A percentile compares a stretch with the other conserved stretches of the same genome.
Evolutionary conservation across 2,329 filamentous ascomycete species (phyloP).

Genomic region (Davidsoniella eucalypti): DNA sequence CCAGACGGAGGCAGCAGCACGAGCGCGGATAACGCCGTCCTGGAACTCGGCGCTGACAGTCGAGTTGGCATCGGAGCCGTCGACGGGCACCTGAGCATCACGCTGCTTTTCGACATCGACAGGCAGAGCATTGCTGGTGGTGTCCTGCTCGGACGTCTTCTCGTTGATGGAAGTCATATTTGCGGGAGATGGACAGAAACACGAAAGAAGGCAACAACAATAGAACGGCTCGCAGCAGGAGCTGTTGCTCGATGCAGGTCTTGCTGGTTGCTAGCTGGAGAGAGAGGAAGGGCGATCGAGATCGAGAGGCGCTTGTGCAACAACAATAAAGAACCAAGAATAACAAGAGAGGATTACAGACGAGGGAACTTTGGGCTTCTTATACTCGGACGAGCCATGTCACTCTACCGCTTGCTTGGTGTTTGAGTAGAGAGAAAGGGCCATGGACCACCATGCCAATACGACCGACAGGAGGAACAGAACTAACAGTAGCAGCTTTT

Average conservation of each 20-base stretch:
- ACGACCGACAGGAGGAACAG: too few species aligned
- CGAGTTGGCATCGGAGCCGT: slow-evolving; percentile 15
- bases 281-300: not conserved
- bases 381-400: slow-evolving; percentile 1
- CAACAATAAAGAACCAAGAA: not conserved
- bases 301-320: not conserved
- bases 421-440: too few species aligned
- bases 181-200: not conserved
- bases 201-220: not conserved
- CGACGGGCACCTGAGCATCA: not conserved
- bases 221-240: not conserved
- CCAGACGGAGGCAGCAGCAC: slow-evolving; percentile 26
- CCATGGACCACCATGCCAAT: too few species aligned
- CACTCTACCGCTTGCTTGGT: not conserved
- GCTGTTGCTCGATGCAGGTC: too few species aligned
- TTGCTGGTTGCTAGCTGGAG: not conserved
- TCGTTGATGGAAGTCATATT: not conserved
- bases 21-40: slow-evolving; percentile 23
- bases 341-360: not conserved
- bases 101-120: slow-evolving; percentile 11
- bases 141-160: not conserved
- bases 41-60: slow-evolving; percentile 18
- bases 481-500: too few species aligned
- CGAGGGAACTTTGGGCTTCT: slow-evolving; percentile 4
- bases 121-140: not conserved